These are phyloP conservation scores for Colletotrichum orbiculare DNA, from an alignment of 2,329 filamentous ascomycete genomes.

Conservation along the genomic window DNA sequence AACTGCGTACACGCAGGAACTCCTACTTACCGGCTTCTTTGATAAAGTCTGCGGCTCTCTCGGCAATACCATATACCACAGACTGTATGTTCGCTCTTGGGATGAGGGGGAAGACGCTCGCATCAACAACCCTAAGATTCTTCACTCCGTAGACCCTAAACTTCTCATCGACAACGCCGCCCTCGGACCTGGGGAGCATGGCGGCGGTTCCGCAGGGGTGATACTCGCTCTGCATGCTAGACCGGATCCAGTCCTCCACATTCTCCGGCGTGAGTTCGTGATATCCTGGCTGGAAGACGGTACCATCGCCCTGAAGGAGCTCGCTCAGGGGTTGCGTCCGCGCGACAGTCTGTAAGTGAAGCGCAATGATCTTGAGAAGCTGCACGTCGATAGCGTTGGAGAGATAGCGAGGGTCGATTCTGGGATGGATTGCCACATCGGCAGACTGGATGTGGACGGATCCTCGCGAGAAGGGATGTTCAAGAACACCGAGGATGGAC, in stretches of 20 bases:
- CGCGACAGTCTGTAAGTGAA: conserved; percentile 24
- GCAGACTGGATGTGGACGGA: conserved; percentile 29
- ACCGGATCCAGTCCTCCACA: conserved; percentile 25
- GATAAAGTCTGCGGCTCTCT: conserved; percentile 40
- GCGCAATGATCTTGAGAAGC: conserved; percentile 19
- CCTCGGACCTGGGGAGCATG: conserved; percentile 35
- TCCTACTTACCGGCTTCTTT: conserved; percentile 1
- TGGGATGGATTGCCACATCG: conserved; percentile 9
- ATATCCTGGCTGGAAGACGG: conserved; percentile 26
- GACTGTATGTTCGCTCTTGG: conserved; percentile 46
- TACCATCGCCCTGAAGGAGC: conserved; percentile 21
- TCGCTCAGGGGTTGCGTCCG: conserved; percentile 25
- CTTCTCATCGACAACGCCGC: conserved; percentile 46
- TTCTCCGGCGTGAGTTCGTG: conserved; percentile 16
- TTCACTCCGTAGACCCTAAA: conserved; percentile 45
- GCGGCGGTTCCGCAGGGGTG: conserved; percentile 33
- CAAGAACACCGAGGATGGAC: conserved; percentile 27
- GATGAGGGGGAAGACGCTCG: conserved; percentile 46
- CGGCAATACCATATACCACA: conserved; percentile 50
- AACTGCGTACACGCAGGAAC: no score
- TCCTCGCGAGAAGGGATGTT: conserved; percentile 33
- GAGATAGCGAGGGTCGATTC: conserved; percentile 30
- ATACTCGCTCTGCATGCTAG: conserved; percentile 30
- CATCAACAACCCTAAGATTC: conserved; percentile 44
- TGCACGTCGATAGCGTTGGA: conserved; percentile 27